phyloP scores from a whole-genome alignment of 106 monocot genomes.

The Dendrobium nobile region DNA sequence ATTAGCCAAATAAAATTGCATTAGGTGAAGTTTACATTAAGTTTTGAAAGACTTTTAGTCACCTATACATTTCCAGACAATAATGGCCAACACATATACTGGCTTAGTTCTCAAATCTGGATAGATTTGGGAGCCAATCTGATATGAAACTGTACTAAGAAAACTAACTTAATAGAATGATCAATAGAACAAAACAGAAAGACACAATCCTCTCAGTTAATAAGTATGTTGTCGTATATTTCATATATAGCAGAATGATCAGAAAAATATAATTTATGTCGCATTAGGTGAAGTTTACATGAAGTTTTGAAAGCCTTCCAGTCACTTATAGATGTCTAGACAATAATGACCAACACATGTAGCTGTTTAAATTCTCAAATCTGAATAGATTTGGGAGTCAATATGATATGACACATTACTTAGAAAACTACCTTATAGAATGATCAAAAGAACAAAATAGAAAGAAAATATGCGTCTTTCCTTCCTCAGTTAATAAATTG shows the following conservation, averaged over 20 bases:
- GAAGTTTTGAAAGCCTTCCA: not conserved
- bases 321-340: not conserved
- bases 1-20: not conserved
- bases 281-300: not conserved
- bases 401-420: no score
- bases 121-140: no score
- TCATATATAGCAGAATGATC: not conserved
- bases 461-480: not conserved
- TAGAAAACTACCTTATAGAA: no score
- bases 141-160: no score
- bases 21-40: not conserved
- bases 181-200: not conserved
- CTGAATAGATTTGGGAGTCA: no score
- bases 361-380: not conserved
- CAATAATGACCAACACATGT: not conserved
- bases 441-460: no score
- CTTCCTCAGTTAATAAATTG: not conserved
- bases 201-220: not conserved
- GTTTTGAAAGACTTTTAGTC: not conserved
- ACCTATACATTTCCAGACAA: not conserved
- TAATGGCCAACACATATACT: not conserved
- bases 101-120: not conserved
- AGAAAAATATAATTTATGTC: not conserved
- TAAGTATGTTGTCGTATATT: not conserved
- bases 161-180: no score